A percentile compares a stretch with the other conserved stretches of the same genome.
phyloP scores from a whole-genome alignment of 176 grass and related monocot genomes.

The Tillandsia fasciculata region DNA sequence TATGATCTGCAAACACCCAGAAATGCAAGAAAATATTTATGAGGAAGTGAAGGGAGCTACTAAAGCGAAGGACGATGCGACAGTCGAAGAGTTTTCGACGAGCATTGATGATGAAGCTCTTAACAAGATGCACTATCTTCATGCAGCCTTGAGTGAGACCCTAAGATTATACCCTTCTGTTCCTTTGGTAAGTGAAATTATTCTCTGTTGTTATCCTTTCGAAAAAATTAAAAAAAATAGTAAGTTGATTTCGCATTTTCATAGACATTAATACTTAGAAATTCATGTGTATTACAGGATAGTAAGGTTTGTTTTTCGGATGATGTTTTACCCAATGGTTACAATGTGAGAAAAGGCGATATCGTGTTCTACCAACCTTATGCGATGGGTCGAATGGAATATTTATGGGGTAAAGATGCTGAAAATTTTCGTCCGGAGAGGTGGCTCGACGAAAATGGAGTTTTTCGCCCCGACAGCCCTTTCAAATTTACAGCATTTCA shows the following conservation, averaged over 20 bases:
- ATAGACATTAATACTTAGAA: no score
- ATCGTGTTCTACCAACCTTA: constrained; percentile 57
- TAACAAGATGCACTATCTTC: constrained; percentile 64
- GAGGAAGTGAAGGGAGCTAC: constrained; percentile 23
- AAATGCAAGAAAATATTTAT: constrained; percentile 33
- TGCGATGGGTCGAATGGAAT: constrained; percentile 64
- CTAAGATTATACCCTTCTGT: constrained; percentile 49
- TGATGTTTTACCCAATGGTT: constrained; percentile 45
- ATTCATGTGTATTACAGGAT: constrained; percentile 20
- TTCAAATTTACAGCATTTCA: constrained; percentile 75
- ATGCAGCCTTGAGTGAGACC: constrained; percentile 47
- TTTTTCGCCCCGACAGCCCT: constrained; percentile 38
- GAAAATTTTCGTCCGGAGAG: constrained; percentile 41
- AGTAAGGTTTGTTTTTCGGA: constrained; percentile 55
- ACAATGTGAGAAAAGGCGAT: constrained; percentile 37
- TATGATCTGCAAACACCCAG: constrained; percentile 55
- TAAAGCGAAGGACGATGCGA: neutral
- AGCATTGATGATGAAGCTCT: constrained; percentile 45
- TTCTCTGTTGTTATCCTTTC: no score
- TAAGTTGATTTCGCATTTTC: no score
- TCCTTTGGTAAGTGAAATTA: constrained; percentile 27
- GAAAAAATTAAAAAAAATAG: no score
- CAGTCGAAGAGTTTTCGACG: constrained; percentile 31
- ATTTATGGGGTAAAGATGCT: constrained; percentile 51
- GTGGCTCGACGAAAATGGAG: constrained; percentile 41